phyloP scores from a whole-genome alignment of 108 stramenopile genomes.

The Stephanodiscus triporus region DNA sequence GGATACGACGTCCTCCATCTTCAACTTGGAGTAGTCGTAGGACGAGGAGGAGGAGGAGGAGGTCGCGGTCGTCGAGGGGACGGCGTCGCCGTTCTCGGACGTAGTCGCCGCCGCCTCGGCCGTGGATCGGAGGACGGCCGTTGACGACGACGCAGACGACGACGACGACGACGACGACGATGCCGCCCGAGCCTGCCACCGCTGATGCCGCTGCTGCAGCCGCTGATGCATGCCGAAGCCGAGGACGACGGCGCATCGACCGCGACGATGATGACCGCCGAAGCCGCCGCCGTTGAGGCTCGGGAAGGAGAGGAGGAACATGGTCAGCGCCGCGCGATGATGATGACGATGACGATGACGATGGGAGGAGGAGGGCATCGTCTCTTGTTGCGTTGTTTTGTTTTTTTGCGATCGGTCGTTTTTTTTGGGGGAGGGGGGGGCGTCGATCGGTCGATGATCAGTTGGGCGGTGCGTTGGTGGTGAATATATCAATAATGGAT shows the following conservation, averaged over 20 bases:
- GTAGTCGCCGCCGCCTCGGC: slow-evolving; percentile 13
- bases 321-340: slow-evolving; percentile 32
- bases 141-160: neutral
- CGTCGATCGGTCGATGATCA: neutral
- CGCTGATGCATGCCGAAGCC: too few species aligned
- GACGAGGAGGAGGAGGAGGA: neutral
- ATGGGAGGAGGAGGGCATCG: neutral
- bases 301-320: slow-evolving; percentile 37
- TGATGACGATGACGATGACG: neutral
- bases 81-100: neutral
- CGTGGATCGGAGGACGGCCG: slow-evolving; percentile 31
- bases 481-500: neutral
- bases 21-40: slow-evolving; percentile 47
- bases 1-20: slow-evolving; percentile 88
- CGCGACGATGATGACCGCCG: neutral
- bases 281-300: slow-evolving; percentile 32
- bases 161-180: neutral
- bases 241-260: too few species aligned
- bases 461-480: neutral
- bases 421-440: neutral
- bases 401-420: too few species aligned
- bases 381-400: too few species aligned
- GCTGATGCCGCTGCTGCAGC: too few species aligned
- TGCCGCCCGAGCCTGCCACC: neutral
- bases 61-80: neutral